phyloP scores from a whole-genome alignment of 2,329 filamentous ascomycete species.

The Penicillium vulpinum region DNA sequence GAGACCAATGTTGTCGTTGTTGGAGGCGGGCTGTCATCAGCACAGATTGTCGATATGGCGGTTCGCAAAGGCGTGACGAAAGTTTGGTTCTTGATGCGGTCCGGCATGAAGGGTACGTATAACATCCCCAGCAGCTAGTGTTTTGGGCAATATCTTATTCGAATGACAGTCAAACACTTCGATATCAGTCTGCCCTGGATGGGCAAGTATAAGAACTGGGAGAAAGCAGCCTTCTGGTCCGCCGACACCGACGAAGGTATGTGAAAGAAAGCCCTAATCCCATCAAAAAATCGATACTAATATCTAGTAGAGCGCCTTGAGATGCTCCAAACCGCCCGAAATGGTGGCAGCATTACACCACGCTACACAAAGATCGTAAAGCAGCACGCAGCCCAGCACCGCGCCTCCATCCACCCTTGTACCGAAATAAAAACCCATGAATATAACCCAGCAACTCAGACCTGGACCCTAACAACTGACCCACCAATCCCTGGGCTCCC shows the following conservation, averaged over 20 bases:
- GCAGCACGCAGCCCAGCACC: slow-evolving; percentile 55
- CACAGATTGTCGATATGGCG: slow-evolving; percentile 69
- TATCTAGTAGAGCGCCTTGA: slow-evolving; percentile 57
- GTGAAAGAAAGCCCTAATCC: slow-evolving; percentile 4
- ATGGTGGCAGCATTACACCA: slow-evolving; percentile 75
- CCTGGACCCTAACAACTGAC: slow-evolving; percentile 55
- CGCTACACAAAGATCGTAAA: slow-evolving; percentile 67
- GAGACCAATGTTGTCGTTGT: slow-evolving; percentile 68
- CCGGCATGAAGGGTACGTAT: slow-evolving; percentile 46
- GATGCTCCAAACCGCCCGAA: slow-evolving; percentile 65
- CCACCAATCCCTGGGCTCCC: slow-evolving; percentile 54
- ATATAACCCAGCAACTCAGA: slow-evolving; percentile 52
- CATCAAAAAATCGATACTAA: background rate
- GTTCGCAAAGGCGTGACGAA: slow-evolving; percentile 65
- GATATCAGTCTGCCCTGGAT: slow-evolving; percentile 78
- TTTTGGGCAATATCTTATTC: slow-evolving; percentile 4
- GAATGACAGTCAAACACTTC: slow-evolving; percentile 65
- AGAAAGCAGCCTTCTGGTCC: slow-evolving; percentile 75
- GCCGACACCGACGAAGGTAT: slow-evolving; percentile 65
- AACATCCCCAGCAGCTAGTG: background rate
- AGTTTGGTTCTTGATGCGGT: slow-evolving; percentile 70
- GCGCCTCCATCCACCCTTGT: slow-evolving; percentile 57
- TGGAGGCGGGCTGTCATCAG: slow-evolving; percentile 74
- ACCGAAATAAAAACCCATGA: slow-evolving; percentile 56
- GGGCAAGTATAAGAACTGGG: slow-evolving; percentile 75